Base-by-base conservation (phyloP, 2,329 filamentous ascomycete species). In the Curvularia eragrostidis region DNA sequence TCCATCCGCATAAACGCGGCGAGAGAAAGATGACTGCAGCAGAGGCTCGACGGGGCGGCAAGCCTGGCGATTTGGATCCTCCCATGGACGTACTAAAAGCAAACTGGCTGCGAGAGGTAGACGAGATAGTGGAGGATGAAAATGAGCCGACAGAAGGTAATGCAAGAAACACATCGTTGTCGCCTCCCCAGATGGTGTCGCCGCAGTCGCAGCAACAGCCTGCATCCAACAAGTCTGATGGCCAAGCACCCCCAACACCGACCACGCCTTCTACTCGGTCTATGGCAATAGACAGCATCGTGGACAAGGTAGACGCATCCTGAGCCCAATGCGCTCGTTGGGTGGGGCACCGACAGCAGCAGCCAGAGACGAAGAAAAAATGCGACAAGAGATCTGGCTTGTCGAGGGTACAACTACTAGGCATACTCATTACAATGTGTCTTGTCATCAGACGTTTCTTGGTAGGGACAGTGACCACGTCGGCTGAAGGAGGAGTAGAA, bases 1-100 rank as follows among this genome's bases (percentile, higher is more conserved):
- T 97, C 81, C 91, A 90, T 71, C 89, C 85, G 0, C 83, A 84
- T 65, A 85, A 85, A 67, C 81, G 84, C 30, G 74, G 75, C 32
- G 75, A 76, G 59, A 84, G 85, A 15, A 81, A 85, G 54, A 79
- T 79, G 69, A 83, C 82, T 21, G 85, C 84, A 65, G 84, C 84
- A 48, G 84, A 84, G 57, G 83, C 86, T 72, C 82, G 84, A 64
- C 79, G 85, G 41, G 85, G 85, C 24, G 85, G 84, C 18, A 87
- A 86, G 66, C 84, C 84, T 12, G 85, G 85, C 36, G 73, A 75
- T 38, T 54, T 76, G 54, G 80, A 83, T 65, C 85, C 85, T n/a
- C 79, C 83, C 1, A 88, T 88, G 81, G 85, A 87, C 19, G 78
- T 83, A 23, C 74, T 87, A 64, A 87, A 86, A 68, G 78, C 82